Evolutionary conservation across 805 yeast genomes (phyloP).

Genomic region (Candida adriatica): DNA sequence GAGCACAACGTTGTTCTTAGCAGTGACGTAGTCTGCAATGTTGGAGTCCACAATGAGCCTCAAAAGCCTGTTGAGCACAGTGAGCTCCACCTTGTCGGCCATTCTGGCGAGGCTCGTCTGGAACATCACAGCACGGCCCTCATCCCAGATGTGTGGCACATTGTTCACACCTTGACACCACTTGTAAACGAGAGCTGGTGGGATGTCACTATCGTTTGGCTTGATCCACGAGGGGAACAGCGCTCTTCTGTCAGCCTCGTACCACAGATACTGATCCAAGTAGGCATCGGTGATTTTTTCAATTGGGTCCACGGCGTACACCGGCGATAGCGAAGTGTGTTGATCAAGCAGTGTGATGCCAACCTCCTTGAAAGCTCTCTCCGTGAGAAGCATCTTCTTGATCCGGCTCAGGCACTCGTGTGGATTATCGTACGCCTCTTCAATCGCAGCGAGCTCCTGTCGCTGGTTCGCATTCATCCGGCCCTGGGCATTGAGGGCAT

Average conservation of each 20-base stretch:
- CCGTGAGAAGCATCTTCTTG: slow-evolving; percentile 76
- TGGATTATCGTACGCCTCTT: slow-evolving; percentile 95
- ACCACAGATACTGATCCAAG: slow-evolving; percentile 92
- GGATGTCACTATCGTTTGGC: slow-evolving; percentile 90
- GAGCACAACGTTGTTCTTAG: slow-evolving; percentile 78
- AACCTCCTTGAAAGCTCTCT: slow-evolving; percentile 87
- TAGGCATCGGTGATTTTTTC: slow-evolving; percentile 97
- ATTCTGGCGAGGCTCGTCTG: slow-evolving; percentile 66
- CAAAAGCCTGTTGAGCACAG: slow-evolving; percentile 74
- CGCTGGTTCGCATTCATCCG: slow-evolving; percentile 81
- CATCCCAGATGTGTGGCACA: slow-evolving; percentile 71
- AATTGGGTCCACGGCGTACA: slow-evolving; percentile 80
- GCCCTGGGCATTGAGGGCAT: slow-evolving; percentile 65
- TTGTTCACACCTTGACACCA: slow-evolving; percentile 93
- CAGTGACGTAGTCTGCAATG: slow-evolving; percentile 89
- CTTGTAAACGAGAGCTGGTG: slow-evolving; percentile 85
- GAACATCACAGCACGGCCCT: slow-evolving; percentile 72
- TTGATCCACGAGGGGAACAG: slow-evolving; percentile 95
- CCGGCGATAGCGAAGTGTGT: slow-evolving; percentile 77
- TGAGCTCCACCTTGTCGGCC: slow-evolving; percentile 83
- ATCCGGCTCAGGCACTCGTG: slow-evolving; percentile 84
- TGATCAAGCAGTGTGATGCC: slow-evolving; percentile 87
- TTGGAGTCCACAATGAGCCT: slow-evolving; percentile 81
- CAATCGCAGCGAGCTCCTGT: slow-evolving; percentile 88
- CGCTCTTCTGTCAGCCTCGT: slow-evolving; percentile 81